Base-by-base conservation (phyloP, 768 basidiomycete species). In the Goffeauzyma gilvescens region DNA sequence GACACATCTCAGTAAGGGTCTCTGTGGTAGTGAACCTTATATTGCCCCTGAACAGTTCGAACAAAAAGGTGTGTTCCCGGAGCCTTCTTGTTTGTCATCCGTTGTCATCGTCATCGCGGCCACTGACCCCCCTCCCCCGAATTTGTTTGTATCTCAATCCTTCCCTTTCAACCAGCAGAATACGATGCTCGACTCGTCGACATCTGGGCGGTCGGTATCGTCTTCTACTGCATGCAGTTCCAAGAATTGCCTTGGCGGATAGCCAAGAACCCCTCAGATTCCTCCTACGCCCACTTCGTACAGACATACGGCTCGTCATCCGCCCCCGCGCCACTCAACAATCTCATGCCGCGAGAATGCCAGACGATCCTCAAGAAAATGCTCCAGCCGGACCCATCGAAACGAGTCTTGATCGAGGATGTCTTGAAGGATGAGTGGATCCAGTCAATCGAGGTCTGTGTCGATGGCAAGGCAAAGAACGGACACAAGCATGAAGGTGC, bases 41-140 rank as follows among this genome's bases (percentile, higher is more conserved):
- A 98, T 98, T 57, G 90, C 90, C 7, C 93, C 93, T 22, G 90
- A 98, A 64, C 84, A 93, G 66, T 98, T 95, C 57, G 67, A 86
- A 53, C 77, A 79, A 58, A 89, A 93, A 77, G 86, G 90, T 90
- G 71, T 75, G 86, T 71, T 8, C 51, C 51, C 14, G 8, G n/a
- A n/a, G n/a, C 45, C 54, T 56, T 57, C 39, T 54, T 50, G 48
- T 49, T 51, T 52, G 49, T 63, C 60, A 63, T 67, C 63, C 59
- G 64, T 64, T 71, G 55, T 68, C 63, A n/a, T n/a, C n/a, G n/a
- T n/a, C n/a, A n/a, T n/a, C n/a, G n/a, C 50, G 42, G 52, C 42
- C 44, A 23, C 45, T 36, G 43, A 48, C 12, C 47, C 25, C 40
- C 41, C 42, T 38, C 50, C 39, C 18, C 21, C 9, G 21, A 28